phyloP scores from a whole-genome alignment of 1,284 basidiomycete species.

The Cutaneotrichosporon arboriforme region DNA sequence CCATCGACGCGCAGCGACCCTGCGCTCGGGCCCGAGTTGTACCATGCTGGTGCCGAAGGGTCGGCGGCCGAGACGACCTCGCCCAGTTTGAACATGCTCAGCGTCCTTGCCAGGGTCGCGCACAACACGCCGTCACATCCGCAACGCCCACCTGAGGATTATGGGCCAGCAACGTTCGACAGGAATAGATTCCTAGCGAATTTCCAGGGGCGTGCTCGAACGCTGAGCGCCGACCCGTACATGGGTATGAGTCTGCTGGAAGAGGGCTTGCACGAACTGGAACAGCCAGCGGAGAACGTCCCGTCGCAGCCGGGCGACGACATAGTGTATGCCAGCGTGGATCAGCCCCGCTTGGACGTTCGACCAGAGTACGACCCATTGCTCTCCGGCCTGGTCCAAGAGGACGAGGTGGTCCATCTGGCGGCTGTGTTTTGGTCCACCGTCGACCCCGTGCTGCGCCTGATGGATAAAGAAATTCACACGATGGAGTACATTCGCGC shows the following conservation, averaged over 20 bases:
- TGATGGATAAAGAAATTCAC: slow-evolving; percentile 17
- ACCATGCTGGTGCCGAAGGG: no score
- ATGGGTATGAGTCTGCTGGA: slow-evolving; percentile 19
- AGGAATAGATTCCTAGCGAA: slow-evolving; percentile 10
- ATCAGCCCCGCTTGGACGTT: slow-evolving; percentile 17
- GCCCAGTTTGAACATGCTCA: slow-evolving; percentile 26
- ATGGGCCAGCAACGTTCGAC: slow-evolving; percentile 3
- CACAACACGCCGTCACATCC: slow-evolving; percentile 4
- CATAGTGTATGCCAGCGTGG: slow-evolving; percentile 16
- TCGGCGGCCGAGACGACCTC: no score
- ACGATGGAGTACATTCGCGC: slow-evolving; percentile 13
- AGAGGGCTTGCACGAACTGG: slow-evolving; percentile 5
- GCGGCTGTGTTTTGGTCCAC: slow-evolving; percentile 16
- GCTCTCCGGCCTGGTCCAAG: slow-evolving; percentile 3
- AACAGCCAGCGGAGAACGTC: not conserved
- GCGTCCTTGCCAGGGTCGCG: slow-evolving; percentile 19
- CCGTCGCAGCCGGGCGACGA: slow-evolving; percentile 13
- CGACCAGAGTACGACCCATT: slow-evolving; percentile 14
- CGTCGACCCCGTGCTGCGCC: slow-evolving; percentile 10
- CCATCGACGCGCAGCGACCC: no score
- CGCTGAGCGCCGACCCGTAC: slow-evolving; percentile 18
- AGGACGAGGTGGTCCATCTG: slow-evolving; percentile 12
- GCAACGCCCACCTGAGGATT: not conserved
- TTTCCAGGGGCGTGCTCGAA: slow-evolving; percentile 12
- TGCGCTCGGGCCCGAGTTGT: no score